Evolutionary conservation across 1,284 basidiomycete genomes (phyloP), one percentile per base, ranked within the genome.

Genomic region (Ganoderma meredithae): DNA sequence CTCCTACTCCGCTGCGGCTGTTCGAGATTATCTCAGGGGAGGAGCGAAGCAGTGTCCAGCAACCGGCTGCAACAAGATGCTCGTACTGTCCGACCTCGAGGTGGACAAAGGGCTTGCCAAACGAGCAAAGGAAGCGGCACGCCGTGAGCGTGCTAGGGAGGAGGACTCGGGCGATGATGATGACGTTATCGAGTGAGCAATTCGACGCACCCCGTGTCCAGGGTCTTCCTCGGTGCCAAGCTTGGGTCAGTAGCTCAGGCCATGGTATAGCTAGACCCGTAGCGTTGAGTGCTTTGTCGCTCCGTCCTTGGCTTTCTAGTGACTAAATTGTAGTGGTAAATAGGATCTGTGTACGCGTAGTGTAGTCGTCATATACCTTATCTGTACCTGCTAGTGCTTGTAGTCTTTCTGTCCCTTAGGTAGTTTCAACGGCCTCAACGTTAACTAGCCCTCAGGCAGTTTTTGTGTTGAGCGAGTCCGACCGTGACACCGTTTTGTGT

Each of bases 1-100:
- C 76, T 92, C 90, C 2, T 95, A 90, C 80, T 92, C 91, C 10
- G 83, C 80, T 39, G 83, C 79, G 19, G 86, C 91, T 0, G 90
- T 95, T 68, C 78, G 78, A 53, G 85, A 87, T 1, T 88, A 86
- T 74, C 83, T 93, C 65, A 78, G 75, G 43, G 74, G 69, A n/a
- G 73, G 74, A 19, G 72, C 75, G 47, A 84, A 83, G 71, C 81
- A 82, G 64, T 94, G 92, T 73, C 92, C 92, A 56, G 85, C 90
- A 2, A 82, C 91, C 31, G 93, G 92, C 3, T 93, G 92, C 77
- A 87, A 84, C 70, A 83, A 89, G 76, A 73, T 76, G 31, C 85
- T 94, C 69, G 83, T 80, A 15, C 73, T 89, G 63, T 74, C 77
- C 0, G 82, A 89, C 67, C 85, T 92, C 62, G 79, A 83, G 66